A percentile compares a stretch with the other conserved stretches of the same genome.
Evolutionary conservation across 1,139 yeast species (phyloP).

Genomic region (Scheffersomyces illinoinensis): DNA sequence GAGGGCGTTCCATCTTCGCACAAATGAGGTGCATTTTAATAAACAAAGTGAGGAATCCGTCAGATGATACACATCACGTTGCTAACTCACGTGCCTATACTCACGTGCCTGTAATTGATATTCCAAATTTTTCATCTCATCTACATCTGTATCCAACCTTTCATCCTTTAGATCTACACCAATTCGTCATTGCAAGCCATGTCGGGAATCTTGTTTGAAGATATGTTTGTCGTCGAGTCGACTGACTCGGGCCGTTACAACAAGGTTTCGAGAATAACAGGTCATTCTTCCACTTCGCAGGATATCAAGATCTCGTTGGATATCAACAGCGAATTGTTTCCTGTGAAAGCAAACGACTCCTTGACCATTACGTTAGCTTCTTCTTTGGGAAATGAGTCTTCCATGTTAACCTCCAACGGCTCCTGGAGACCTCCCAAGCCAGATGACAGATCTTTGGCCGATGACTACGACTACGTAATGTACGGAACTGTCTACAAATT

Average conservation of each 20-base stretch:
- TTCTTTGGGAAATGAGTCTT: slow-evolving; percentile 61
- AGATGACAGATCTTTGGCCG: slow-evolving; percentile 84
- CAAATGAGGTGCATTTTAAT: not conserved
- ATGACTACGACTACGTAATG: slow-evolving; percentile 98
- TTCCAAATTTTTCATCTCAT: slow-evolving; percentile 1
- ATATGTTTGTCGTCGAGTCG: slow-evolving; percentile 82
- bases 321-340: slow-evolving; percentile 89
- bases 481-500: slow-evolving; percentile 97
- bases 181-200: slow-evolving; percentile 25
- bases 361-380: slow-evolving; percentile 89
- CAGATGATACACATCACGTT: not conserved
- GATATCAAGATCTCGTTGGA: slow-evolving; percentile 88
- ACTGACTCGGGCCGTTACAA: slow-evolving; percentile 90
- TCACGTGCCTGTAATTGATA: not conserved
- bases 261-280: slow-evolving; percentile 88
- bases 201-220: slow-evolving; percentile 90
- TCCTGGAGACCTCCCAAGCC: slow-evolving; percentile 93
- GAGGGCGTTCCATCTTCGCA: not conserved
- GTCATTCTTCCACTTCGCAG: slow-evolving; percentile 78
- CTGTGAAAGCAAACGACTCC: slow-evolving; percentile 75
- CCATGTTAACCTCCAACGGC: slow-evolving; percentile 59
- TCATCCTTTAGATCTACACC: not conserved
- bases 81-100: not conserved
- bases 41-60: not conserved
- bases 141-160: not conserved